Evolutionary conservation across 257 asterid genomes (phyloP).

Genomic region (Sherardia arvensis): DNA sequence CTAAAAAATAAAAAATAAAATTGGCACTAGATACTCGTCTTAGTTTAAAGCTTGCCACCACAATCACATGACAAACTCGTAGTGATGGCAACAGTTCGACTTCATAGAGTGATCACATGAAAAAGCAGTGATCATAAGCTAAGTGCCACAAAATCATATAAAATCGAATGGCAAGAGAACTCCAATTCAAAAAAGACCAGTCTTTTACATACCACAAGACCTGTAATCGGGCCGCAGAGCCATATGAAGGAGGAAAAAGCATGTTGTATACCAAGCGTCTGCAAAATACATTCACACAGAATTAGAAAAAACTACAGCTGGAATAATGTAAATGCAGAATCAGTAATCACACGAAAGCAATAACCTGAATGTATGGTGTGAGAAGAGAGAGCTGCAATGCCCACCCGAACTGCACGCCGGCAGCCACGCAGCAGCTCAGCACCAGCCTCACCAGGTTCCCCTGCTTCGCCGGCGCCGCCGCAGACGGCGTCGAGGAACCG

Average conservation of each 20-base stretch:
- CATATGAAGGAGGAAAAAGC: constrained; percentile 96
- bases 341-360: neutral
- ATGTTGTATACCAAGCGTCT: constrained; percentile 97
- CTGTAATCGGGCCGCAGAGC: constrained; percentile 99
- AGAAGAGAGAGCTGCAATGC: constrained; percentile 96
- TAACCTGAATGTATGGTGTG: constrained; percentile 94
- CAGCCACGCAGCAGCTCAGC: constrained; percentile 92
- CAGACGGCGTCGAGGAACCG: neutral
- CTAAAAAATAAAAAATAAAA: neutral
- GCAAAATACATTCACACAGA: constrained; percentile 22
- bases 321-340: neutral
- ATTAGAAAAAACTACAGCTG: neutral
- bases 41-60: neutral
- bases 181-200: neutral
- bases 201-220: constrained; percentile 72
- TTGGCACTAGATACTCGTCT: neutral
- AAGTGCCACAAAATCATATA: neutral
- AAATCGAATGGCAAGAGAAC: neutral
- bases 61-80: neutral
- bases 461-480: constrained; percentile 25
- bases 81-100: neutral
- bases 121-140: neutral
- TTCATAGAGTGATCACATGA: neutral
- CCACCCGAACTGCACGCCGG: constrained; percentile 99
- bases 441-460: constrained; percentile 55